These are phyloP conservation scores for Crataegus laevigata DNA, from an alignment of 306 rosid species.

Conservation along the genomic window DNA sequence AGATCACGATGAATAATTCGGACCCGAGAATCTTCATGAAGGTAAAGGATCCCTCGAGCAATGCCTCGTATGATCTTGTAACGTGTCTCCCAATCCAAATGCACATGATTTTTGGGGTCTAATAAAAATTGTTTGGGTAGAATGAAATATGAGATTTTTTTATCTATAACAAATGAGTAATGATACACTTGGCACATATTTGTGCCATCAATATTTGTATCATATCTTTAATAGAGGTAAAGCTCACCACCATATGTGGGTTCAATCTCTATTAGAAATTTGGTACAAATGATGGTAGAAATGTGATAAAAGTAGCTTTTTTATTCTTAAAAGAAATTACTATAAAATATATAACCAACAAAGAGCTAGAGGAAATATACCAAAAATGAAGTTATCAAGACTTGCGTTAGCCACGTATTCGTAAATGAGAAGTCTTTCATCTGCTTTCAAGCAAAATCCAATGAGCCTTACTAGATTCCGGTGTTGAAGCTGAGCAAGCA, in stretches of 20 bases:
- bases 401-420: neutral
- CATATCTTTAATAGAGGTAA: too few relatives aligned
- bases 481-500: slow-evolving; percentile 45
- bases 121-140: too few relatives aligned
- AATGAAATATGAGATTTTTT: neutral
- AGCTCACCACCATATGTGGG: too few relatives aligned
- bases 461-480: slow-evolving; percentile 39
- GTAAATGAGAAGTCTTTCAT: slow-evolving; percentile 1
- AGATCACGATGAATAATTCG: neutral
- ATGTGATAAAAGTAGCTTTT: too few relatives aligned
- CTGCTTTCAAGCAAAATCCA: slow-evolving; percentile 33
- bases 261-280: too few relatives aligned
- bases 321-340: too few relatives aligned
- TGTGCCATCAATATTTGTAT: too few relatives aligned
- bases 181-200: too few relatives aligned
- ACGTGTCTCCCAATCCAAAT: slow-evolving; percentile 5
- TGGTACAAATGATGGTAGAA: too few relatives aligned
- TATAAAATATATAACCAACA: too few relatives aligned
- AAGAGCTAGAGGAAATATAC: neutral
- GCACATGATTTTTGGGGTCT: neutral
- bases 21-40: slow-evolving; percentile 2
- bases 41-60: neutral
- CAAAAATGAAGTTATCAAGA: neutral
- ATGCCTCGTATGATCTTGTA: slow-evolving; percentile 4
- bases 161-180: neutral